Evolutionary conservation across 495 filamentous ascomycete genomes (phyloP).

Genomic region (Aspergillus homomorphus): DNA sequence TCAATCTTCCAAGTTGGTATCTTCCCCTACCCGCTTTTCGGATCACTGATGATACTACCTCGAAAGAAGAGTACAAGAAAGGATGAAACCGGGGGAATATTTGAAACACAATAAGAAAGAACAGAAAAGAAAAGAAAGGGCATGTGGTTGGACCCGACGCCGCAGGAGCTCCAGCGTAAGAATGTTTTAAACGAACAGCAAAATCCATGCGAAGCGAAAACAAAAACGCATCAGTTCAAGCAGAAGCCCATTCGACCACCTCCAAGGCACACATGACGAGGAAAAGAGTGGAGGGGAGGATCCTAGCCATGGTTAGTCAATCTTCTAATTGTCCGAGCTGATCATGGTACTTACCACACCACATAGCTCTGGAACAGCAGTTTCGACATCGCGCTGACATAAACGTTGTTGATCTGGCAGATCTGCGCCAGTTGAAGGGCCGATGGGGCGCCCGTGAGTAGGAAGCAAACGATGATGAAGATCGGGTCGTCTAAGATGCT

Average conservation of each 20-base stretch:
- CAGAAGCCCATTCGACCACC: conserved; percentile 84
- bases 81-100: too few relatives aligned
- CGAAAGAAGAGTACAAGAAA: neutral
- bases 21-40: too few relatives aligned
- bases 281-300: conserved; percentile 86
- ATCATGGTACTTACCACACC: conserved; percentile 63
- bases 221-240: conserved; percentile 9
- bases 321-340: neutral
- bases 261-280: conserved; percentile 91
- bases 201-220: conserved; percentile 4
- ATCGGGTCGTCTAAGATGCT: conserved; percentile 97
- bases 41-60: too few relatives aligned
- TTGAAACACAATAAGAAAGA: conserved; percentile 7
- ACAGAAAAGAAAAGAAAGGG: neutral
- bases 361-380: conserved; percentile 97
- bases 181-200: neutral
- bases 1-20: too few relatives aligned
- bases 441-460: conserved; percentile 90
- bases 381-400: conserved; percentile 87
- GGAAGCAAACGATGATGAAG: conserved; percentile 95
- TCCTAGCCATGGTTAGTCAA: conserved; percentile 54
- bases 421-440: conserved; percentile 96
- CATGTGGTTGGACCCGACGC: too few relatives aligned
- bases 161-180: too few relatives aligned
- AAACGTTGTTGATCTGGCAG: conserved; percentile 97